These are phyloP conservation scores for Mucor racemosus DNA, from an alignment of 371 early-diverging fungal genomes.

Conservation along the genomic window DNA sequence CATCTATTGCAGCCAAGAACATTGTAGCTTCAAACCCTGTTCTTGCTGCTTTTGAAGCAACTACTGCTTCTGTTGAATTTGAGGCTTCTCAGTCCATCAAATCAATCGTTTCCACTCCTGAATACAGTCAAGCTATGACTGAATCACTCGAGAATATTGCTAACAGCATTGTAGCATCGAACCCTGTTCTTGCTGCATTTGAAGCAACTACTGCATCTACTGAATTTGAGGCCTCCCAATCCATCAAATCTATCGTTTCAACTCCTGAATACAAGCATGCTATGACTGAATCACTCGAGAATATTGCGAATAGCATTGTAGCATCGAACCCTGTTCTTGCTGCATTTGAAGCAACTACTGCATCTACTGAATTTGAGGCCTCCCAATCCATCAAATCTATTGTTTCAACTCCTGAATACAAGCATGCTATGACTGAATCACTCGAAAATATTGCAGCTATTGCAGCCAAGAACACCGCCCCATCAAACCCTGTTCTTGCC, in stretches of 20 bases:
- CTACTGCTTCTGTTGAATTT: not conserved
- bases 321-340: slow-evolving; percentile 12
- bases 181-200: slow-evolving; percentile 14
- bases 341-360: slow-evolving; percentile 3
- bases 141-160: not conserved
- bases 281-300: not conserved
- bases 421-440: not conserved
- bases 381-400: not conserved
- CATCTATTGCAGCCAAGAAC: not conserved
- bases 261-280: not conserved
- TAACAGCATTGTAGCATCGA: not conserved
- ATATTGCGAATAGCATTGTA: not conserved
- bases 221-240: not conserved
- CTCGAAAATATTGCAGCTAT: not conserved
- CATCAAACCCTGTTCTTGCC: slow-evolving; percentile 13
- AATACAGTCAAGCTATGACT: not conserved
- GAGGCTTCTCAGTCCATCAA: slow-evolving; percentile 1
- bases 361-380: not conserved
- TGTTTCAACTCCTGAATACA: not conserved
- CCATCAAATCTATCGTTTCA: not conserved
- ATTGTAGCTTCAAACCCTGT: not conserved
- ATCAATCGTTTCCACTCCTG: not conserved
- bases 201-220: slow-evolving; percentile 4
- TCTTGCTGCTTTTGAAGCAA: slow-evolving; percentile 15
- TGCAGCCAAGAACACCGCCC: not conserved